Evolutionary conservation across 441 rosid genomes (phyloP).

Genomic region (Pelargonium citronellum): DNA sequence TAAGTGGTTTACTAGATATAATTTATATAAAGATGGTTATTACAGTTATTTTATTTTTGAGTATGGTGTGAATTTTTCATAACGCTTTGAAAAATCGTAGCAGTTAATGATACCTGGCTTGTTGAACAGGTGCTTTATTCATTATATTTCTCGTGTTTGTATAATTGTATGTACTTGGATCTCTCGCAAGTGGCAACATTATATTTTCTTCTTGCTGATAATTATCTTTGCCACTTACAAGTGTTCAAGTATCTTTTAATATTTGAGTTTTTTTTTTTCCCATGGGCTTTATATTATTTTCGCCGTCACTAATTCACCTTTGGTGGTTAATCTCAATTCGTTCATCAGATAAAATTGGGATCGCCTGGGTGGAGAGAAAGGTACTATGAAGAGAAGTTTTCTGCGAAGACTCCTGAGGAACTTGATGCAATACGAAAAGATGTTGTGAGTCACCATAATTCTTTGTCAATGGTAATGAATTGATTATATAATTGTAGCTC

Average conservation of each 20-base stretch:
- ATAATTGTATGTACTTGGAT: not conserved
- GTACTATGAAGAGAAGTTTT: conserved; percentile 82
- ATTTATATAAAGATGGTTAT: not conserved
- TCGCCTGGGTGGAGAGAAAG: conserved; percentile 91
- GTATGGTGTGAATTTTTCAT: not conserved
- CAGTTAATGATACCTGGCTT: not conserved
- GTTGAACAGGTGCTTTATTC: not conserved
- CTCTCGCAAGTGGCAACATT: too few species aligned
- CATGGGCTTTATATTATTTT: not conserved
- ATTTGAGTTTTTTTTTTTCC: not conserved
- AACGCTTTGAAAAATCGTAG: not conserved
- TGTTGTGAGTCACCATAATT: conserved; percentile 1
- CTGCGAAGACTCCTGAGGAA: conserved; percentile 53
- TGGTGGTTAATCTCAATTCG: not conserved
- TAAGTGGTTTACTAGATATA: not conserved
- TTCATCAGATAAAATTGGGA: conserved; percentile 65
- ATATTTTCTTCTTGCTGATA: too few species aligned
- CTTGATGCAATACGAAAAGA: conserved; percentile 67
- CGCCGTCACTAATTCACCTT: not conserved
- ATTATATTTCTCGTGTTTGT: not conserved
- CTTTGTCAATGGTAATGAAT: conserved; percentile 9
- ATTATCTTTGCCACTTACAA: too few species aligned
- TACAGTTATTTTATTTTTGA: not conserved
- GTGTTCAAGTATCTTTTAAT: too few species aligned
- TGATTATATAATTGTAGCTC: not conserved